These are phyloP conservation scores for Leptomonas seymouri DNA, from an alignment of 208 protist species.

Conservation along the genomic window DNA sequence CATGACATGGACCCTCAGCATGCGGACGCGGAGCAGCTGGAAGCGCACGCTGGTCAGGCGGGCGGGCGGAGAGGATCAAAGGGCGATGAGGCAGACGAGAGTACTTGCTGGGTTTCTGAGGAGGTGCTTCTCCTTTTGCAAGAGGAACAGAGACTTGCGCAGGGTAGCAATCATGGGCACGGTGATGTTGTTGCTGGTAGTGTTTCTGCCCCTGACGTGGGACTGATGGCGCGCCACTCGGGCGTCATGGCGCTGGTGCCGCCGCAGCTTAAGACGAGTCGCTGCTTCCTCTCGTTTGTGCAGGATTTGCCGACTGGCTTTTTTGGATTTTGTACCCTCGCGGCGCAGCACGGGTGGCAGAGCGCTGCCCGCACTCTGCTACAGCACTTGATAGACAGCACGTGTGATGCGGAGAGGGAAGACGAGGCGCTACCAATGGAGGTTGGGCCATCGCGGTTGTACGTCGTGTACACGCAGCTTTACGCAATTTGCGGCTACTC, in stretches of 20 bases:
- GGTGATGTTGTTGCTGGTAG: not conserved
- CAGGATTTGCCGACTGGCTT: constrained; percentile 4
- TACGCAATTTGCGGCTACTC: constrained; percentile 13
- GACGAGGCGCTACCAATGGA: not conserved
- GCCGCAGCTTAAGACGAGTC: constrained; percentile 1
- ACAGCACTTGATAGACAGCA: not conserved
- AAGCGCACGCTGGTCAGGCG: too few species aligned
- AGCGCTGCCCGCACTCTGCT: constrained; percentile 4
- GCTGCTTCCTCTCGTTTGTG: constrained; percentile 11
- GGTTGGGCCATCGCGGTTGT: constrained; percentile 2
- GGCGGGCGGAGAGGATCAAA: too few species aligned
- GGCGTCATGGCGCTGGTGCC: not conserved
- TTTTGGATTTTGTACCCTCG: constrained; percentile 8
- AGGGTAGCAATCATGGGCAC: not conserved
- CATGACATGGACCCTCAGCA: not conserved
- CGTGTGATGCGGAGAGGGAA: too few species aligned
- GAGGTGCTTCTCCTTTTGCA: not conserved
- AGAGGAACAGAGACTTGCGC: not conserved
- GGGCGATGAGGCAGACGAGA: too few species aligned
- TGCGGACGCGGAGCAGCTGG: too few species aligned
- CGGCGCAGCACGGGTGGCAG: constrained; percentile 14
- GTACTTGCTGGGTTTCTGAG: too few species aligned
- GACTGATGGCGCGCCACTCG: constrained; percentile 7
- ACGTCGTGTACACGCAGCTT: constrained; percentile 11
- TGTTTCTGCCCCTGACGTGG: not conserved